phyloP scores from a whole-genome alignment of 2,329 filamentous ascomycete genomes.

The Phialocephala subalpina region DNA sequence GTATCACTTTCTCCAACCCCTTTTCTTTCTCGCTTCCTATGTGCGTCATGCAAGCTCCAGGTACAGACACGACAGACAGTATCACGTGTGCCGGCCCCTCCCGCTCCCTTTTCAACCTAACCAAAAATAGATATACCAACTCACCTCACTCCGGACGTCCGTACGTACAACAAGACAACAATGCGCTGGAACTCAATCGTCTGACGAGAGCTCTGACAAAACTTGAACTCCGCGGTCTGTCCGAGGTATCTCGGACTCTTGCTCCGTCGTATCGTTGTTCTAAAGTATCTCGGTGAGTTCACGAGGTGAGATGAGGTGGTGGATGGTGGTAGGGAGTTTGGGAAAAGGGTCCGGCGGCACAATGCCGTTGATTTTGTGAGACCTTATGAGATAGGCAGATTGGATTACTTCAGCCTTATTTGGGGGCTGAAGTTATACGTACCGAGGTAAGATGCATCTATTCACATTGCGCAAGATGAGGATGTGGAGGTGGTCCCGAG shows the following conservation, averaged over 20 bases:
- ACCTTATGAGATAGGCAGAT: background rate
- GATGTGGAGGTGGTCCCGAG: too few relatives aligned
- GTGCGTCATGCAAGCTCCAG: background rate
- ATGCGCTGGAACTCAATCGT: background rate
- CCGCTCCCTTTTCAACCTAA: background rate
- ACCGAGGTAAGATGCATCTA: background rate
- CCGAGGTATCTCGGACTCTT: background rate
- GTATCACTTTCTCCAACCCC: slow-evolving; percentile 1
- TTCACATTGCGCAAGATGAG: too few relatives aligned
- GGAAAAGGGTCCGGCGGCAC: background rate
- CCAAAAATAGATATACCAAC: slow-evolving; percentile 27
- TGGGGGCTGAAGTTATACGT: background rate
- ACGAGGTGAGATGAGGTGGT: too few relatives aligned
- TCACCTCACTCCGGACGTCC: background rate
- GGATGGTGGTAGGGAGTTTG: background rate
- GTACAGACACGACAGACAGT: background rate
- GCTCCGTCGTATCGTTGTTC: background rate
- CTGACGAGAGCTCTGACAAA: background rate
- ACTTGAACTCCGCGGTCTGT: slow-evolving; percentile 1
- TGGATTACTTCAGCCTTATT: background rate
- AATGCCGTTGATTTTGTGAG: too few relatives aligned
- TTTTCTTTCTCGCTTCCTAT: background rate
- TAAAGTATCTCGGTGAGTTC: background rate
- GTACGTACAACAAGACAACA: background rate
- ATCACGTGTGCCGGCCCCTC: background rate